These are phyloP conservation scores for Melampsora allii-populina DNA, from an alignment of 1,284 basidiomycete genomes.

Conservation along the genomic window DNA sequence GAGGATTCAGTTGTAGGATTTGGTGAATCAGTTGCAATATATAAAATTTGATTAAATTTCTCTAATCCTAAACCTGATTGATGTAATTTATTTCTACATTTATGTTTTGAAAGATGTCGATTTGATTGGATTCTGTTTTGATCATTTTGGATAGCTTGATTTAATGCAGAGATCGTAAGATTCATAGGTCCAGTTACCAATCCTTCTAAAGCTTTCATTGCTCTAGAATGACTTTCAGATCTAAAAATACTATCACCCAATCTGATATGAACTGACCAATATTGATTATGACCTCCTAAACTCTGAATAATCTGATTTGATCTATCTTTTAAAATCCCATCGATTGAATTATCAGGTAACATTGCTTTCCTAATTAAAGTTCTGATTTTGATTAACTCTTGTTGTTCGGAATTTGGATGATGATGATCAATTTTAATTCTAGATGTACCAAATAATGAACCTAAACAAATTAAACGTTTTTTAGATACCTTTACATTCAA, in stretches of 20 bases:
- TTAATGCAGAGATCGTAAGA: background rate
- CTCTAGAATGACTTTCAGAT: conserved; percentile 11
- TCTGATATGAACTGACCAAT: conserved; percentile 21
- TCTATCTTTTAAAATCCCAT: background rate
- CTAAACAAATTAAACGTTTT: conserved; percentile 10
- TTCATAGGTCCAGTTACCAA: conserved; percentile 21
- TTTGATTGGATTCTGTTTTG: background rate
- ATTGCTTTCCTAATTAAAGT: conserved; percentile 12
- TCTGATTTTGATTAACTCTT: background rate
- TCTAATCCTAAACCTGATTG: conserved; percentile 49
- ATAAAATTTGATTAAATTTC: conserved; percentile 63
- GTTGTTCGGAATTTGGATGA: background rate
- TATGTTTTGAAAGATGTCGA: background rate
- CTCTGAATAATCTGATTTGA: conserved; percentile 5
- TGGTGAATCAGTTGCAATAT: conserved; percentile 65
- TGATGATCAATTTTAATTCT: conserved; percentile 21
- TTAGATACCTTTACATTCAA: background rate
- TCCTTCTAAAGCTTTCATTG: background rate
- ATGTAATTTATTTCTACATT: conserved; percentile 47
- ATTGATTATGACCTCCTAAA: conserved; percentile 12
- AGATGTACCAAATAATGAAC: conserved; percentile 28
- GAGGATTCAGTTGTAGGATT: conserved; percentile 55
- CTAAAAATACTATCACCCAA: conserved; percentile 36
- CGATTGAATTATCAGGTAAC: conserved; percentile 20
- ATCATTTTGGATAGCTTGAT: conserved; percentile 9